Evolutionary conservation across 2,329 filamentous ascomycete genomes (phyloP), one percentile per base, ranked within the genome.

Genomic region (Paraphoma sp.): DNA sequence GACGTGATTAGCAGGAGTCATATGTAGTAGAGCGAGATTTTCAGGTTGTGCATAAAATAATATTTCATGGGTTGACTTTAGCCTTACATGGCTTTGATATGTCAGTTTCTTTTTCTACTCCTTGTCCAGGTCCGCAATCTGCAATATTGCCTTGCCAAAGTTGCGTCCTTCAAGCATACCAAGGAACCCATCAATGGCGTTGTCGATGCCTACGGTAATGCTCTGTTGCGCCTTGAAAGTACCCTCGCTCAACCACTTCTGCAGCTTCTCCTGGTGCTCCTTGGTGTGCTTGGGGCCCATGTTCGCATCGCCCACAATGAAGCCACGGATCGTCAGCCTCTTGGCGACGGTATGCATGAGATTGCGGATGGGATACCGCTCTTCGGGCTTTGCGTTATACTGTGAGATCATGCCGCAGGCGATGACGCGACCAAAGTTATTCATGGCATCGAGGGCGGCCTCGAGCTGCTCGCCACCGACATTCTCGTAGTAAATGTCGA

Each of bases 401-500:
- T 90, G 85, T 4, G 86, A 87, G 74, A 95, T 92, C 86, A 92
- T 86, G 43, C 82, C 82, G 64, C 82, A 83, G 23, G 80, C 81
- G 52, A 84, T 79, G 50, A 94, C 86, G 57, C 91, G 83, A 18
- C 90, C 91, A 53, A 81, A 84, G 43, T 76, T 54, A 53, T 91
- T 93, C 78, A 92, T 81, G 49, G 81, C 79, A 28, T 83, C 80
- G 46, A 93, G 76, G 0, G 88, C 87, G 40, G 88, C 88, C 63
- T 90, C 87, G 50, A 92, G 81, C 61, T 90, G 87, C 76, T 91
- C 89, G 40, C 89, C 90, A 17, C 90, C 90, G 6, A 91, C 90
- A 65, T 92, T 93, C 77, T 93, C 90, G 70, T 89, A 93, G 80
- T 92, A 92, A 72, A 93, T 92, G 70, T 96, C 91, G 59, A 96